Base-by-base conservation (phyloP, 495 filamentous ascomycete species). In the Penicillium simplicissimum region DNA sequence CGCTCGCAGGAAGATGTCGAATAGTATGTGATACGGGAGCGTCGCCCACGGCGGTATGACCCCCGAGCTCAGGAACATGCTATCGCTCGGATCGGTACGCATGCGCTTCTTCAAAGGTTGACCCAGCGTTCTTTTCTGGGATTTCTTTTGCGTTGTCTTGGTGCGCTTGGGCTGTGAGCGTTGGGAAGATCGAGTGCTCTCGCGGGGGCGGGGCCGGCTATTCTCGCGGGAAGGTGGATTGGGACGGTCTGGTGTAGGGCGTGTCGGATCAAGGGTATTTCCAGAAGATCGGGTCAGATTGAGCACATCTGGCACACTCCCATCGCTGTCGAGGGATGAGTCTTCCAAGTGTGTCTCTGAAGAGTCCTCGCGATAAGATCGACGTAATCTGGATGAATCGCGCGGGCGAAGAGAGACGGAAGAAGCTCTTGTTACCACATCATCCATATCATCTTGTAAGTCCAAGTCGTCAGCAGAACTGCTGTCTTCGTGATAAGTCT, bases 11-110 rank as follows among this genome's bases (percentile, higher is more conserved):
- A 96, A 92, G 51, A 93, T 84, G 35, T 87, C 77, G 14, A 89
- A 71, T 19, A 91, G 81, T 3, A 95, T 76, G 21, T 89, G 81
- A 62, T 93, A 92, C 1, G 91, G 91, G 4, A 96, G 74, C 1
- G 75, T 82, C 10, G 82, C 72, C 90, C 90, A 96, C 5, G 83
- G 78, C 42, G 87, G 90, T 37, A 85, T 85, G 28, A 75, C 76
- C 14, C 77, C 76, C 28, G 81, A 76, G 25, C 65, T 62, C 15
- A 74, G n/a, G 25, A 71, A 66, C 2, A 62, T 51, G 13, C 52
- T 28, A 7, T 64, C 58, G 9, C 57, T 61, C 19, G 57, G 52
- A 19, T 72, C 65, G 4, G 68, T 33, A 53, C 74, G 76, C 25
- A 59, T 53, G 31, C 71, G 66, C 62, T 79, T 79, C 40, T 62